These are phyloP conservation scores for Hypholoma sublateritium DNA, from an alignment of 768 basidiomycete genomes.

Conservation along the genomic window DNA sequence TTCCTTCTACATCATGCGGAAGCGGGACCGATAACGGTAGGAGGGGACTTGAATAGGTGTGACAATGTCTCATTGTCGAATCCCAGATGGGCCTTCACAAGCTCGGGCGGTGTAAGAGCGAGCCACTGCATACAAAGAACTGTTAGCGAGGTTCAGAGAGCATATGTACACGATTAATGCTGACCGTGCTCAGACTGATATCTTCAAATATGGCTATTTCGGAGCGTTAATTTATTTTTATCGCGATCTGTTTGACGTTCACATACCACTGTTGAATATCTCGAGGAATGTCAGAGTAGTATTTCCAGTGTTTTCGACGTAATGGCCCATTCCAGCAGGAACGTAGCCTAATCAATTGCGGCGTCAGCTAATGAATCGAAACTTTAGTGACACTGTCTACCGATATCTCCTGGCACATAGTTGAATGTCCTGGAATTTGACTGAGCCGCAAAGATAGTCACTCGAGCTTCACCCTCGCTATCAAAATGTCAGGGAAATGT, in stretches of 20 bases:
- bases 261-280: slow-evolving; percentile 55
- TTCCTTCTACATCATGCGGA: slow-evolving; percentile 4
- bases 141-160: not conserved
- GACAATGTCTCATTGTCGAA: slow-evolving; percentile 51
- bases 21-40: slow-evolving; percentile 26
- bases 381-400: slow-evolving; percentile 20
- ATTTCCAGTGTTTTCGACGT: slow-evolving; percentile 67
- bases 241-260: slow-evolving; percentile 4
- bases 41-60: slow-evolving; percentile 50
- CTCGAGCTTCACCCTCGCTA: slow-evolving; percentile 48
- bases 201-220: slow-evolving; percentile 47
- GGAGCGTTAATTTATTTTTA: not conserved
- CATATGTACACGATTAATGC: not conserved
- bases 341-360: slow-evolving; percentile 41
- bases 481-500: slow-evolving; percentile 31
- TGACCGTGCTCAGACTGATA: slow-evolving; percentile 42
- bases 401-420: slow-evolving; percentile 63
- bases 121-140: slow-evolving; percentile 43
- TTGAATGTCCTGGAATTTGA: slow-evolving; percentile 59
- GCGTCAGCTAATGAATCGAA: slow-evolving; percentile 7
- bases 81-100: slow-evolving; percentile 61
- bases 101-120: slow-evolving; percentile 52
- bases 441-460: slow-evolving; percentile 58
- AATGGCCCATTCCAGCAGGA: slow-evolving; percentile 64
- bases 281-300: slow-evolving; percentile 59